These are phyloP conservation scores for Mimosa pudica DNA, from an alignment of 306 rosid genomes.

Conservation along the genomic window DNA sequence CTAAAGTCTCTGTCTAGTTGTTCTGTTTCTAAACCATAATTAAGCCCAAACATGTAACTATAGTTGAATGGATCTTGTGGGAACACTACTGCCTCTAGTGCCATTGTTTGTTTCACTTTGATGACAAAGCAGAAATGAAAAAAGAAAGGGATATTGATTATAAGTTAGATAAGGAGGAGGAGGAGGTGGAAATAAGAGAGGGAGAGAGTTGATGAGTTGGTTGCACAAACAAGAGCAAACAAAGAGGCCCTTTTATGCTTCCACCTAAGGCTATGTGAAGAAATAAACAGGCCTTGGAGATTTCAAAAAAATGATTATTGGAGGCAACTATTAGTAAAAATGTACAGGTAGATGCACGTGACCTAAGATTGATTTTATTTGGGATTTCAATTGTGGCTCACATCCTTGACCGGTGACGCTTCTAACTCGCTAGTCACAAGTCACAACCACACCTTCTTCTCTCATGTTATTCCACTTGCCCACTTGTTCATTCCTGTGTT, in stretches of 20 bases:
- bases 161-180: background rate
- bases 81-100: conserved; percentile 48
- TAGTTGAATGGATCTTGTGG: conserved; percentile 42
- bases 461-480: conserved; percentile 18
- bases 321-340: conserved; percentile 33
- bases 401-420: conserved; percentile 37
- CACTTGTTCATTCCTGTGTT: conserved; percentile 31
- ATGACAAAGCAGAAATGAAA: background rate
- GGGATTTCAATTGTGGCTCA: conserved; percentile 44
- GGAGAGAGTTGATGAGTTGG: background rate
- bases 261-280: conserved; percentile 7
- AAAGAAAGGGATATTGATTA: background rate
- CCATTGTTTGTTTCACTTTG: conserved; percentile 26
- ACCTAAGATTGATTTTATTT: conserved; percentile 48
- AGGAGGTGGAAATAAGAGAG: background rate
- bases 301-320: conserved; percentile 8
- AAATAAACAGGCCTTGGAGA: background rate
- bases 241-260: conserved; percentile 52
- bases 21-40: conserved; percentile 25
- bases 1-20: conserved; percentile 16
- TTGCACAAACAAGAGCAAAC: conserved; percentile 44
- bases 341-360: conserved; percentile 69
- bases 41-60: conserved; percentile 9
- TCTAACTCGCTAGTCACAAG: conserved; percentile 27
- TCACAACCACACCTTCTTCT: conserved; percentile 16